phyloP scores from a whole-genome alignment of 2,329 filamentous ascomycete genomes.

The Emericellopsis cladophorae region DNA sequence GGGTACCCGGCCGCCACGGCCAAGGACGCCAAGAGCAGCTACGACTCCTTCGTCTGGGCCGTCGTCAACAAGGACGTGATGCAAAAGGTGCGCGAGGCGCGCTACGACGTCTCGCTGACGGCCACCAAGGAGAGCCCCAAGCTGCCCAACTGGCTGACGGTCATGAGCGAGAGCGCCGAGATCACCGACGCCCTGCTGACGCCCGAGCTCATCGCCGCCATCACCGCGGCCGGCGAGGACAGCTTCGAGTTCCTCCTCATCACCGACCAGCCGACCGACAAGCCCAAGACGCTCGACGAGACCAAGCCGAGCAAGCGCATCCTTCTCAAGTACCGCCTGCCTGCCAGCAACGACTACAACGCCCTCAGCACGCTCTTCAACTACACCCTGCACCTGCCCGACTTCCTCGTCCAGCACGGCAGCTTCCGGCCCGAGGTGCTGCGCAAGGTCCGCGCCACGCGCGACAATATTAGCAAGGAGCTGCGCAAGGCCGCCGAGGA shows the following conservation, averaged over 20 bases:
- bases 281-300: constrained; percentile 76
- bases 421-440: constrained; percentile 86
- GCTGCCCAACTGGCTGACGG: constrained; percentile 76
- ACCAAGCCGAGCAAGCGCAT: constrained; percentile 76
- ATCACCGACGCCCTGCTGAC: constrained; percentile 81
- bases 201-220: constrained; percentile 70
- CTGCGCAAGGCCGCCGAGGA: constrained; percentile 72
- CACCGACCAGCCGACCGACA: constrained; percentile 78
- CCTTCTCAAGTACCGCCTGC: constrained; percentile 63
- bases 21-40: constrained; percentile 53
- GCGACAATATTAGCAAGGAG: constrained; percentile 69
- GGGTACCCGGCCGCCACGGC: constrained; percentile 43
- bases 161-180: constrained; percentile 96
- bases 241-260: constrained; percentile 75
- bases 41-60: constrained; percentile 89
- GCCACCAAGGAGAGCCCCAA: constrained; percentile 86
- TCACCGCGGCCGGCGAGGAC: constrained; percentile 69
- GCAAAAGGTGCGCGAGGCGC: constrained; percentile 78
- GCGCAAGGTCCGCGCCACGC: constrained; percentile 68
- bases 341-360: constrained; percentile 49
- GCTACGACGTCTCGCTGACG: constrained; percentile 89
- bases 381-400: constrained; percentile 74
- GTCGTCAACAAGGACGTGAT: constrained; percentile 92
- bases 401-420: constrained; percentile 60
- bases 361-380: constrained; percentile 62